Evolutionary conservation across 2,329 filamentous ascomycete genomes (phyloP), one percentile per base, ranked within the genome.

Genomic region (Verticillium nubilum): DNA sequence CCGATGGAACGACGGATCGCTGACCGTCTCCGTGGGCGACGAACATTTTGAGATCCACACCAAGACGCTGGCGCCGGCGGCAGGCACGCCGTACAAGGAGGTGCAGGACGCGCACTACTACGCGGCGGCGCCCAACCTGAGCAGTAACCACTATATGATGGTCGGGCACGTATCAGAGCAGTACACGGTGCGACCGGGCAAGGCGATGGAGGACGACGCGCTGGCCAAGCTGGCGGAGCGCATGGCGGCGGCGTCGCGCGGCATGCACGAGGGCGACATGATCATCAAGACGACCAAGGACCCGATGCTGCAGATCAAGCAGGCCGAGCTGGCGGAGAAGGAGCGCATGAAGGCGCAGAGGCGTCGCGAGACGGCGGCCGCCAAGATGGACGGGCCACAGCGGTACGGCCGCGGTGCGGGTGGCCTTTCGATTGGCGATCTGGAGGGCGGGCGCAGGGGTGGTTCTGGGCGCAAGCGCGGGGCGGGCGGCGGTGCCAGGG

Each of bases 1-100:
- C 68, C 84, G 84, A 65, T 94, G 90, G 90, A 91, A 87, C 62
- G 90, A 94, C 68, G 90, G 90, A 28, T 91, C 88, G 4, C 77
- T 91, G 17, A 92, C 89, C 12, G 77, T 94, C 26, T 85, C 88
- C n/a, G 79, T 93, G 26, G 90, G 89, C 15, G 86, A 85, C 61
- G 86, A 87, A 63, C 90, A 93, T 67, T 93, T 88, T 76, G 88
- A 92, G 68, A 81, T 93, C 53, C 81, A 86, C 63, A 86, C 84
- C 66, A 92, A 91, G 73, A 75, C 80, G 26, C 83, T 92, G 54
- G 89, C 88, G 2, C 88, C 89, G 2, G 76, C 80, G 1, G 76
- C 74, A 13, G 75, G 79, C 67, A 83, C 86, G 67, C 78, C 82
- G 2, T 89, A 90, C 76, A 78, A 86, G 61, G 83, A 87, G 66